phyloP scores from a whole-genome alignment of 2,329 filamentous ascomycete species.

The Aspergillus sp. region DNA sequence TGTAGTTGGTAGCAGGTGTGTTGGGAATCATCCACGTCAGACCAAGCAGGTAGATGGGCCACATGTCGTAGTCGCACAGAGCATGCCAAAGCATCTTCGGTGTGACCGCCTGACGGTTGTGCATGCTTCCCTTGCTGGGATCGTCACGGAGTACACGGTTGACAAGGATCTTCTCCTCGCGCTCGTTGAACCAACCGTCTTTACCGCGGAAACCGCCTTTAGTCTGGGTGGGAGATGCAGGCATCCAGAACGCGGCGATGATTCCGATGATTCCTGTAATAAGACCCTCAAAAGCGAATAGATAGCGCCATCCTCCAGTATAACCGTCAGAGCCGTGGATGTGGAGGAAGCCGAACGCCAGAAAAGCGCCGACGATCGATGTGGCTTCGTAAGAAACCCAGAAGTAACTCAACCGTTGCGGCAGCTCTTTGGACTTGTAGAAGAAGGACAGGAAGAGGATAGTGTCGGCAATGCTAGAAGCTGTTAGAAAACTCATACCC shows the following conservation, averaged over 20 bases:
- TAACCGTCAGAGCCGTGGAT: slow-evolving; percentile 38
- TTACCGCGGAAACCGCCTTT: slow-evolving; percentile 61
- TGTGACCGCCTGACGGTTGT: slow-evolving; percentile 59
- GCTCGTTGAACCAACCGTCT: slow-evolving; percentile 66
- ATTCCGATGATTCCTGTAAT: slow-evolving; percentile 58
- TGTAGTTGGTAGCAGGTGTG: slow-evolving; percentile 38
- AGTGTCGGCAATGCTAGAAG: slow-evolving; percentile 42
- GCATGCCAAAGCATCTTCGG: slow-evolving; percentile 52
- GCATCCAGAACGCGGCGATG: slow-evolving; percentile 61
- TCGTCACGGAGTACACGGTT: slow-evolving; percentile 62
- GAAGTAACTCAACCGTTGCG: slow-evolving; percentile 67
- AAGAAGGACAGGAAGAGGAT: slow-evolving; percentile 69
- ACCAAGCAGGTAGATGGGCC: slow-evolving; percentile 56
- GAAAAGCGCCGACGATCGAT: slow-evolving; percentile 49
- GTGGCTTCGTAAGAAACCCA: slow-evolving; percentile 64
- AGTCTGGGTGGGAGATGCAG: slow-evolving; percentile 66
- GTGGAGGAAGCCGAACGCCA: slow-evolving; percentile 48
- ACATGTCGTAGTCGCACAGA: slow-evolving; percentile 59
- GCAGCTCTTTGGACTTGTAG: slow-evolving; percentile 71
- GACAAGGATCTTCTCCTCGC: slow-evolving; percentile 69
- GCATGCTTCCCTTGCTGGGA: slow-evolving; percentile 61
- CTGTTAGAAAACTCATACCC: background rate
- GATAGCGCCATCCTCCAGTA: slow-evolving; percentile 45
- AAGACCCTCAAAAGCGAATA: slow-evolving; percentile 46
- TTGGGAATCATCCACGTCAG: slow-evolving; percentile 47